Percentiles rank a stretch among this genome's conserved stretches.
Conservation (phyloP, 305 asterid genomes). For the Ilex paraguariensis region DNA sequence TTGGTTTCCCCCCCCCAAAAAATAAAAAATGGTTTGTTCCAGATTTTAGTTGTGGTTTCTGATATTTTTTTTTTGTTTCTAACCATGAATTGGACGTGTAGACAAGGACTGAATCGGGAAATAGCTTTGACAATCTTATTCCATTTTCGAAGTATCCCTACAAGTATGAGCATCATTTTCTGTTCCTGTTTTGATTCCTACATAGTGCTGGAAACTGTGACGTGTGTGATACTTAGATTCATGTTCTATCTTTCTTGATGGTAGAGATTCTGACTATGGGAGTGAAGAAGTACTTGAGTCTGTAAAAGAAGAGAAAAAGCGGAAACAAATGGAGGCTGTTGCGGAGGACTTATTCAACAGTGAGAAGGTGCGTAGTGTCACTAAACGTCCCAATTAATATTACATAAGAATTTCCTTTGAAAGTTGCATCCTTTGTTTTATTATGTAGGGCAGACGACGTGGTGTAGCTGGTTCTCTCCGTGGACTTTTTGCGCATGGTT, state of each 20-base stretch:
- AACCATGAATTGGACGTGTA: slow-evolving; percentile 13
- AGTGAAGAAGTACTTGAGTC: slow-evolving; percentile 62
- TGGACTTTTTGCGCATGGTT: slow-evolving; percentile 47
- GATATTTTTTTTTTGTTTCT: not conserved
- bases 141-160: slow-evolving; percentile 77
- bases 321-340: slow-evolving; percentile 87
- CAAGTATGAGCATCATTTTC: slow-evolving; percentile 42
- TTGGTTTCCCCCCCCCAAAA: no score
- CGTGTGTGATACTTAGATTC: not conserved
- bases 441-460: slow-evolving; percentile 43
- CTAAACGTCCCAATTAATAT: slow-evolving; percentile 1
- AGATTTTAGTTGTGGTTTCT: not conserved
- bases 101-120: slow-evolving; percentile 63
- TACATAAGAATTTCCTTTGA: not conserved
- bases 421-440: slow-evolving; percentile 1
- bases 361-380: slow-evolving; percentile 49
- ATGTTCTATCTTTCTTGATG: slow-evolving; percentile 10
- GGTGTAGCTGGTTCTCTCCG: slow-evolving; percentile 51
- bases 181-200: slow-evolving; percentile 8
- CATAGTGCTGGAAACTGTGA: slow-evolving; percentile 3
- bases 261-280: slow-evolving; percentile 68
- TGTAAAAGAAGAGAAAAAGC: slow-evolving; percentile 69
- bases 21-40: not conserved
- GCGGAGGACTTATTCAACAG: slow-evolving; percentile 82
- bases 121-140: slow-evolving; percentile 73